Evolutionary conservation across 2,329 filamentous ascomycete species (phyloP).

Genomic region (Colletotrichum sansevieriae): DNA sequence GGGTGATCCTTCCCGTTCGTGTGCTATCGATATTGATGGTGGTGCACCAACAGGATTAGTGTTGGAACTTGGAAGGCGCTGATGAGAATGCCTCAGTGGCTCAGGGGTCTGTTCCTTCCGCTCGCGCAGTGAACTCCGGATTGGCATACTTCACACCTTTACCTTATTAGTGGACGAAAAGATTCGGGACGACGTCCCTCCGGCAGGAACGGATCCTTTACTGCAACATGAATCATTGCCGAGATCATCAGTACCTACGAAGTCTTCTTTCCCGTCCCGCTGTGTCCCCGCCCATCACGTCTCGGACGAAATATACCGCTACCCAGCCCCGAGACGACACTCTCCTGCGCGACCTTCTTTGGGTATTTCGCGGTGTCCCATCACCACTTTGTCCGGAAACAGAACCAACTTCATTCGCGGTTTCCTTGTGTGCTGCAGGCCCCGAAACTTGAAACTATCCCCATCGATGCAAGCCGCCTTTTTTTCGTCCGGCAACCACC

Average conservation of each 20-base stretch:
- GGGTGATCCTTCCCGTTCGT: constrained; percentile 16
- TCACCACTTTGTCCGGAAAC: not conserved
- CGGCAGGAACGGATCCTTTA: constrained; percentile 16
- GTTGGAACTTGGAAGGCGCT: constrained; percentile 10
- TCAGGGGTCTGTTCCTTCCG: too few relatives aligned
- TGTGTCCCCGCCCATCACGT: constrained; percentile 15
- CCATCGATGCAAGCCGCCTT: constrained; percentile 15
- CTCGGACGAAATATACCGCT: constrained; percentile 6
- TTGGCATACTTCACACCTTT: not conserved
- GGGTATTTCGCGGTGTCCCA: not conserved
- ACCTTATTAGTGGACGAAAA: not conserved
- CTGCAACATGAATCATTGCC: constrained; percentile 22
- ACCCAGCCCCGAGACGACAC: constrained; percentile 21
- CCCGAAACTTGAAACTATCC: constrained; percentile 32
- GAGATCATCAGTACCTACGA: constrained; percentile 12
- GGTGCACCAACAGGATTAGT: not conserved
- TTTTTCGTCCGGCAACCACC: not conserved
- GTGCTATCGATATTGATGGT: not conserved
- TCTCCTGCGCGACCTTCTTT: not conserved
- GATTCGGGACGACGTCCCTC: not conserved
- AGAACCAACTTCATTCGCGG: not conserved
- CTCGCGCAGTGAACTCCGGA: too few relatives aligned
- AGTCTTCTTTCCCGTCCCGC: constrained; percentile 10
- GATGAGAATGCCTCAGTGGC: not conserved
- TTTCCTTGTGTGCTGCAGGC: not conserved